Evolutionary conservation across 495 filamentous ascomycete species (phyloP).

Genomic region (Tuber umbilicatum): DNA sequence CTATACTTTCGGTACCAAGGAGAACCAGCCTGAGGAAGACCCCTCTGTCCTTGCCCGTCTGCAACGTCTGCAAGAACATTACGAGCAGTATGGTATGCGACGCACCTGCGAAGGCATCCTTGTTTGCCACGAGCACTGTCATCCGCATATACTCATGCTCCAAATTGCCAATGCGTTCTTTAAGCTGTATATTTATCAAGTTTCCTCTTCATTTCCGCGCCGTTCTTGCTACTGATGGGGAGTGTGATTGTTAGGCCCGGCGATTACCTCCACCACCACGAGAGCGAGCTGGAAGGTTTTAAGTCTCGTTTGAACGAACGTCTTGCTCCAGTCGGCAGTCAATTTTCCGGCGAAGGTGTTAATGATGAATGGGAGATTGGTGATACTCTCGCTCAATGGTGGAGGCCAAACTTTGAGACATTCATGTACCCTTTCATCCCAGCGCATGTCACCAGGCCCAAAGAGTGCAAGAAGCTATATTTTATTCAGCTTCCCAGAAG

Average conservation of each 20-base stretch:
- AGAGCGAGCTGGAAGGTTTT: slow-evolving; percentile 89
- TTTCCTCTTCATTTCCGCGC: neutral
- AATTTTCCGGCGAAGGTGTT: slow-evolving; percentile 79
- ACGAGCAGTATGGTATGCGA: slow-evolving; percentile 85
- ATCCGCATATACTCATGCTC: slow-evolving; percentile 95
- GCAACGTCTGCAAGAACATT: slow-evolving; percentile 89
- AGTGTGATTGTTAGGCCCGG: slow-evolving; percentile 56
- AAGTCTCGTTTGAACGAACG: slow-evolving; percentile 86
- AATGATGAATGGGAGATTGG: slow-evolving; percentile 88
- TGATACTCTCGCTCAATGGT: slow-evolving; percentile 95
- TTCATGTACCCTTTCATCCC: slow-evolving; percentile 99
- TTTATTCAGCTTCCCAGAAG: slow-evolving; percentile 88
- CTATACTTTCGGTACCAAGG: slow-evolving; percentile 98
- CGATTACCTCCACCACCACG: slow-evolving; percentile 84
- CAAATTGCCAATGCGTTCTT: slow-evolving; percentile 99
- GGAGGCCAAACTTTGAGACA: slow-evolving; percentile 96
- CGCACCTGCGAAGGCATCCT: slow-evolving; percentile 93
- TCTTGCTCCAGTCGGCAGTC: slow-evolving; percentile 79
- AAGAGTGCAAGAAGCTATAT: slow-evolving; percentile 99
- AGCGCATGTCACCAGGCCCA: slow-evolving; percentile 87
- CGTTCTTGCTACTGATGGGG: slow-evolving; percentile 1
- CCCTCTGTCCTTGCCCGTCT: slow-evolving; percentile 88
- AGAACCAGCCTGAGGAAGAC: slow-evolving; percentile 95
- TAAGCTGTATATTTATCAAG: slow-evolving; percentile 65
- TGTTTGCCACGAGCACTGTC: slow-evolving; percentile 97